Base-by-base conservation (phyloP, 2,329 filamentous ascomycete genomes). In the Aspergillus versicolor region DNA sequence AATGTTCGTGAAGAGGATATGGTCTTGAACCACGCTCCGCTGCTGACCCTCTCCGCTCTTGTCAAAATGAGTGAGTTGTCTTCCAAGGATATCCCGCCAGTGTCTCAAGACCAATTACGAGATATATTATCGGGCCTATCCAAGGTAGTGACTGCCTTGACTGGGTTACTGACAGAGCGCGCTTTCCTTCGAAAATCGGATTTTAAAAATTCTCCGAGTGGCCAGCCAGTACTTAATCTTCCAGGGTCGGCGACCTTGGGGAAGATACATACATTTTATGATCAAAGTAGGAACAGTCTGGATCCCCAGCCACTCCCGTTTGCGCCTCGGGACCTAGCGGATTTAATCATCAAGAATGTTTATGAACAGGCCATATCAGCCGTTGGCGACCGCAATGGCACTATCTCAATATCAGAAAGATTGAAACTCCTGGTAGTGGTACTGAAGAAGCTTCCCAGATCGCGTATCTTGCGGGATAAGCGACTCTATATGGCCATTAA, bases 1-100 rank as follows among this genome's bases (percentile, higher is more conserved):
- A 97, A 97, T 72, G 84, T 97, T 49, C 86, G 88, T 52, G 94
- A 99, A 74, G 94, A 97, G 72, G 95, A 99, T 69, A 97, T 99
- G 93, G 75, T 96, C 15, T 85, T 89, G 2, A 78, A 90, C 21
- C 93, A 97, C 74, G 89, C 92, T 30, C 93, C 93, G 34, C 75
- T 95, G 27, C 82, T 89, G 52, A 82, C 86, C 2, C 74, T 95
- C n/a, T 84, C 87, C 3, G 78, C 89, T 24, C 75, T 86, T 7
- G 69, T 77, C 11, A 77, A 79, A 44, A 71, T 83, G 59, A 76
- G 76, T 44, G 66, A 72, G 37, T 52, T 75, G n/a, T 65, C 63
- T 4, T 52, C 52, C 21, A 49, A 61, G 27, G 57, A 58, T 13
- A 17, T 52, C n/a, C 52, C 58, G 7, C 32, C 54, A 17, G 54